These are phyloP conservation scores for Trametes sanguinea DNA, from an alignment of 768 basidiomycete genomes.

Conservation along the genomic window DNA sequence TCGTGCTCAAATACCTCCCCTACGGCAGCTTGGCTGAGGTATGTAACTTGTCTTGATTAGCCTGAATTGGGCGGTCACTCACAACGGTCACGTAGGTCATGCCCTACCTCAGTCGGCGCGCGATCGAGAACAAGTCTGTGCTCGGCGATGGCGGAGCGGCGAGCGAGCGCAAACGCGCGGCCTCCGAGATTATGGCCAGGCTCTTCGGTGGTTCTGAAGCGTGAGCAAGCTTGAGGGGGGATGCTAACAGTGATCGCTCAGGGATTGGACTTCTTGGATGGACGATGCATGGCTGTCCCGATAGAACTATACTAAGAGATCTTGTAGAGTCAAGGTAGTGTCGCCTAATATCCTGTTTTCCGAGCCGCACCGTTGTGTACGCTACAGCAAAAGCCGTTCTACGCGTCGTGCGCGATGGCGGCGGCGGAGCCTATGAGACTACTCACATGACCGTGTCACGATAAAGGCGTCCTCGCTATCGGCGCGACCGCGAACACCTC, in stretches of 20 bases:
- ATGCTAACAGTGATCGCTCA: background rate
- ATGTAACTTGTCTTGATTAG: constrained; percentile 2
- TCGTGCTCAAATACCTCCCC: constrained; percentile 82
- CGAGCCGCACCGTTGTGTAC: no score
- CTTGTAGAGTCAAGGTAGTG: constrained; percentile 7
- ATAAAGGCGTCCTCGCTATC: background rate
- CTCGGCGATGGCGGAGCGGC: constrained; percentile 74
- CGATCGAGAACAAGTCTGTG: constrained; percentile 91
- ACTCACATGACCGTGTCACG: constrained; percentile 13
- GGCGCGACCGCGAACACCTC: background rate
- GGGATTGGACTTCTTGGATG: background rate
- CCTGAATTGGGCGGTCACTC: no score
- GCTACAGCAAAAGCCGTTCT: no score
- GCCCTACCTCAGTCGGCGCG: constrained; percentile 87
- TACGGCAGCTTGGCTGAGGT: constrained; percentile 75
- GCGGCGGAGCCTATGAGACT: no score
- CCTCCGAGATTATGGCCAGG: constrained; percentile 50
- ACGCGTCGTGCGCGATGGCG: background rate
- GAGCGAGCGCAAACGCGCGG: constrained; percentile 60
- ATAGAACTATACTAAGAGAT: constrained; percentile 3
- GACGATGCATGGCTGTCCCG: background rate
- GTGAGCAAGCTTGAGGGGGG: background rate
- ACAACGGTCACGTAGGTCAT: constrained; percentile 55
- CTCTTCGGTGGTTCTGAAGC: constrained; percentile 32
- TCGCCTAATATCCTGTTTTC: background rate